Conservation (phyloP, 805 yeast genomes). For the Ogataea populi-albae region DNA sequence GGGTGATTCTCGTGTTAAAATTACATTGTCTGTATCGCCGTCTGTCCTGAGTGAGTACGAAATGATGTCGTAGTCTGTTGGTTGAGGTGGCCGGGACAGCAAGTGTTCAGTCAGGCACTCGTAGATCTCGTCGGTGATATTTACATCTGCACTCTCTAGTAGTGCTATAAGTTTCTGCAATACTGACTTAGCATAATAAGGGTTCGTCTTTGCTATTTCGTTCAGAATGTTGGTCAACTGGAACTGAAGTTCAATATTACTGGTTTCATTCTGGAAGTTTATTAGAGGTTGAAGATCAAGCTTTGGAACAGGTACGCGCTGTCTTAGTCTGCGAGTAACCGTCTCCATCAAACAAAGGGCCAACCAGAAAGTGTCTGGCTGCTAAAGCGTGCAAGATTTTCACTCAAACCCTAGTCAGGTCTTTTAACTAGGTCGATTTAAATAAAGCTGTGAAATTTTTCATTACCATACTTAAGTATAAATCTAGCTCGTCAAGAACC, state of each 20-base stretch:
- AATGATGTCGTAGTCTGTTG: conserved; percentile 39
- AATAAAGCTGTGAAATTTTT: too few species aligned
- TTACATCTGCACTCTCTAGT: conserved; percentile 31
- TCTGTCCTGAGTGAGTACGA: conserved; percentile 32
- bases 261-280: too few species aligned
- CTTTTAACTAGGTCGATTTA: too few species aligned
- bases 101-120: conserved; percentile 39
- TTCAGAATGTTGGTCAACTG: too few species aligned
- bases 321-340: conserved; percentile 25
- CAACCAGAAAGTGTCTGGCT: too few species aligned
- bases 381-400: too few species aligned
- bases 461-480: too few species aligned
- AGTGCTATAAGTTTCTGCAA: conserved; percentile 40
- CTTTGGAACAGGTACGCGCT: conserved; percentile 28
- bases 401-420: too few species aligned
- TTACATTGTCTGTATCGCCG: conserved; percentile 7
- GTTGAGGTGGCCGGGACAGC: conserved; percentile 30
- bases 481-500: too few species aligned
- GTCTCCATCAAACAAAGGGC: too few species aligned
- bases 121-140: conserved; percentile 42
- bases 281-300: conserved; percentile 8
- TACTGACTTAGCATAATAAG: conserved; percentile 49
- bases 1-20: conserved; percentile 57
- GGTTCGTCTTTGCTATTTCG: conserved; percentile 37
- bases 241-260: too few species aligned